Percentiles rank a stretch among this genome's conserved stretches.
Conservation (phyloP, 1,284 basidiomycete species). For the Melampsora larici-populina region DNA sequence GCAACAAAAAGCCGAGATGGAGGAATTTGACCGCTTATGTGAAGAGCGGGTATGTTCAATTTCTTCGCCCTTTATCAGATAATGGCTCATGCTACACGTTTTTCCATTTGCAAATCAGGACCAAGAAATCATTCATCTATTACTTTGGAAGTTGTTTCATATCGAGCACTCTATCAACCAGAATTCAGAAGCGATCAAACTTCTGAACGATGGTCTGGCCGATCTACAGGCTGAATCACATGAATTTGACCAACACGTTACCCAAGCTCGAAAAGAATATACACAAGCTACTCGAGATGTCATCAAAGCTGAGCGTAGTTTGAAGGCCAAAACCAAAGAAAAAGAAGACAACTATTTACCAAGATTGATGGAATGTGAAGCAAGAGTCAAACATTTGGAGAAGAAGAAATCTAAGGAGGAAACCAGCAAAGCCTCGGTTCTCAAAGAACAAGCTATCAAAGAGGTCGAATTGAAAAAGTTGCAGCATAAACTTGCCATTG, state of each 20-base stretch:
- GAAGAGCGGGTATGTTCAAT: constrained; percentile 63
- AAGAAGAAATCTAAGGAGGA: constrained; percentile 24
- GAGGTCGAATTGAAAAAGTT: constrained; percentile 23
- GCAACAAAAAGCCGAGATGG: constrained; percentile 91
- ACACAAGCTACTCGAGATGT: constrained; percentile 71
- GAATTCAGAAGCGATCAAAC: constrained; percentile 67
- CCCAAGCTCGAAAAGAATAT: constrained; percentile 72
- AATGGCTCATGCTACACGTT: no score
- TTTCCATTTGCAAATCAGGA: constrained; percentile 60
- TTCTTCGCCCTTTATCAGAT: not conserved
- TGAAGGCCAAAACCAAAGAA: constrained; percentile 75
- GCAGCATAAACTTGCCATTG: constrained; percentile 59
- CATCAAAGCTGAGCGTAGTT: constrained; percentile 68
- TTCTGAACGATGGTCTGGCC: constrained; percentile 67
- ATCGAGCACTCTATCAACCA: constrained; percentile 75
- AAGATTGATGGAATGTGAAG: constrained; percentile 31
- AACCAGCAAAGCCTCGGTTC: constrained; percentile 5
- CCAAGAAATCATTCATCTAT: constrained; percentile 71
- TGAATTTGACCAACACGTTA: constrained; percentile 67
- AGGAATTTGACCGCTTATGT: constrained; percentile 76
- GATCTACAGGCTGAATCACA: constrained; percentile 61
- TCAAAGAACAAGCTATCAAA: constrained; percentile 22
- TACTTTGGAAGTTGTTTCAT: constrained; percentile 86
- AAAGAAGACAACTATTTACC: constrained; percentile 71
- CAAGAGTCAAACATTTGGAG: constrained; percentile 33